These are phyloP conservation scores for Neoboletus subvelutipes DNA, from an alignment of 768 basidiomycete species.

Conservation along the genomic window DNA sequence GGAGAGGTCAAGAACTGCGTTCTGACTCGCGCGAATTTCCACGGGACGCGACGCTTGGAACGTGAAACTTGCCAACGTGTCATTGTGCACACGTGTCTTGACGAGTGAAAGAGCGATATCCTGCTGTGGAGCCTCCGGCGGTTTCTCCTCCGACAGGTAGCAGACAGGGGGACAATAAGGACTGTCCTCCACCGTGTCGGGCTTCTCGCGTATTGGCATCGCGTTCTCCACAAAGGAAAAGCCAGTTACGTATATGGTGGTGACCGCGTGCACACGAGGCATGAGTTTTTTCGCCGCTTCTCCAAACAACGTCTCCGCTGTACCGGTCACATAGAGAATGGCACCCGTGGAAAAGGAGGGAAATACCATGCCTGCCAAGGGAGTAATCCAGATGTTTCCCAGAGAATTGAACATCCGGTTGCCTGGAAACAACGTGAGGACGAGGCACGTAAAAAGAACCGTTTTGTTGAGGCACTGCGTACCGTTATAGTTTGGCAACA, in stretches of 20 bases:
- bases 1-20: slow-evolving; percentile 53
- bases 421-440: slow-evolving; percentile 33
- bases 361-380: slow-evolving; percentile 57
- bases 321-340: slow-evolving; percentile 60
- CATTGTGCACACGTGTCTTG: slow-evolving; percentile 20
- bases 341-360: slow-evolving; percentile 52
- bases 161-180: slow-evolving; percentile 62
- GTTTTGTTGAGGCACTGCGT: not conserved
- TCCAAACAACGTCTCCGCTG: slow-evolving; percentile 50
- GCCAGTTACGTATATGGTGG: slow-evolving; percentile 49
- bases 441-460: not conserved
- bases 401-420: slow-evolving; percentile 64
- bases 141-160: slow-evolving; percentile 48
- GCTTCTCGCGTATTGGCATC: slow-evolving; percentile 49
- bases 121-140: slow-evolving; percentile 27
- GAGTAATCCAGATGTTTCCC: slow-evolving; percentile 59
- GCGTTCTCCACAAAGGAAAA: slow-evolving; percentile 53
- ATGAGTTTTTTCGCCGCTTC: slow-evolving; percentile 48
- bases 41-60: slow-evolving; percentile 40
- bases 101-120: slow-evolving; percentile 30
- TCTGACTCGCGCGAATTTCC: slow-evolving; percentile 43
- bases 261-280: slow-evolving; percentile 47
- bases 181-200: slow-evolving; percentile 32
- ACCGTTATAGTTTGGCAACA: slow-evolving; percentile 63
- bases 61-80: slow-evolving; percentile 53